Evolutionary conservation across 2,329 filamentous ascomycete genomes (phyloP).

Genomic region (Hawksworthiomyces lignivorus): DNA sequence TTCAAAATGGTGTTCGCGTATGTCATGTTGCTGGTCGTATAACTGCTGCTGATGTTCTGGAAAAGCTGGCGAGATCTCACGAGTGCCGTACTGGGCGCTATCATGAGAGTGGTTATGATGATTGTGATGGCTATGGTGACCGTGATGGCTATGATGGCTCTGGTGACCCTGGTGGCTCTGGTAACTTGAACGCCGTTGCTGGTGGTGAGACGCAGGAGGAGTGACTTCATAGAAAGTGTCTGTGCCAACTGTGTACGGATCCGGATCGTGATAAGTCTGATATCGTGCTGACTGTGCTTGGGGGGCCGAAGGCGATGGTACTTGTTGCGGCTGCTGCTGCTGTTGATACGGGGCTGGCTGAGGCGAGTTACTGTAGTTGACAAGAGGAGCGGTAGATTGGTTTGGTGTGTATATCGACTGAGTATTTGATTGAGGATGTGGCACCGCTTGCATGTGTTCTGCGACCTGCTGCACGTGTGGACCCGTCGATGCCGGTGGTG

Average conservation of each 20-base stretch:
- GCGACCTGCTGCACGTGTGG: conserved; percentile 30
- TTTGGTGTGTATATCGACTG: conserved; percentile 35
- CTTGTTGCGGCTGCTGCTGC: background rate
- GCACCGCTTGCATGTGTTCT: conserved; percentile 16
- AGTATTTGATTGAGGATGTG: conserved; percentile 36
- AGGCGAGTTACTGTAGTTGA: conserved; percentile 5
- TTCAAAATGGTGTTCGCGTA: conserved; percentile 23
- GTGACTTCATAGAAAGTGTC: conserved; percentile 43
- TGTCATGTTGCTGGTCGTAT: conserved; percentile 26
- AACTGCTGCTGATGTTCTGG: conserved; percentile 3
- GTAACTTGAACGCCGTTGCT: conserved; percentile 1
- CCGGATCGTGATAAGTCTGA: conserved; percentile 9
- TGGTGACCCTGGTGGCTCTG: background rate
- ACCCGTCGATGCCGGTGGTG: conserved; percentile 24
- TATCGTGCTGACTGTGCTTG: background rate
- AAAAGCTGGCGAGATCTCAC: conserved; percentile 2
- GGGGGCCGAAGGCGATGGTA: background rate
- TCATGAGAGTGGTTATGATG: conserved; percentile 10
- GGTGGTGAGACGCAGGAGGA: conserved; percentile 20
- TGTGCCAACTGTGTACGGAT: background rate
- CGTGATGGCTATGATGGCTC: background rate
- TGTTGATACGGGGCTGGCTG: conserved; percentile 3
- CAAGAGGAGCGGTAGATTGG: conserved; percentile 25
- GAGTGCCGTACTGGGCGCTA: conserved; percentile 4
- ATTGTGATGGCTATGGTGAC: conserved; percentile 5